These are phyloP conservation scores for Taphrina deformans DNA, from an alignment of 1,139 yeast species.

Conservation along the genomic window DNA sequence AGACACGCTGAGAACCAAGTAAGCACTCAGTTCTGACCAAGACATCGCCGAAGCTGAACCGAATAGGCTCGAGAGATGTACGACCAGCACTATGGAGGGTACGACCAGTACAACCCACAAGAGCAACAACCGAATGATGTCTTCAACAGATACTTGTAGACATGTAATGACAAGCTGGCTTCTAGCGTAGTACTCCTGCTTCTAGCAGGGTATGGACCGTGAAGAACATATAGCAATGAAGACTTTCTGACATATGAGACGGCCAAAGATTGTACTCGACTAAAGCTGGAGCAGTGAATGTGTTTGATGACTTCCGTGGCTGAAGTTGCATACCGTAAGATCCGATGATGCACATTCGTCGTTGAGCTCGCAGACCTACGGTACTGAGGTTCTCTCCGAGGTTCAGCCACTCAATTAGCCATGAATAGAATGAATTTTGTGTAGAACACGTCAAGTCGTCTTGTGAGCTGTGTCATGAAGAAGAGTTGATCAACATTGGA, in stretches of 20 bases:
- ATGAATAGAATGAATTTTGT: no score
- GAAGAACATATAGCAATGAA: background rate
- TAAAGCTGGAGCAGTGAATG: background rate
- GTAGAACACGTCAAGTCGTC: no score
- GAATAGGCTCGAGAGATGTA: slow-evolving; percentile 41
- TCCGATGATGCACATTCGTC: no score
- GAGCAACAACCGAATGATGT: slow-evolving; percentile 21
- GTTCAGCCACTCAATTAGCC: no score
- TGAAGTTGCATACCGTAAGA: no score
- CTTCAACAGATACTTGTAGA: slow-evolving; percentile 12
- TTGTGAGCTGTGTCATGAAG: no score
- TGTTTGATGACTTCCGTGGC: no score
- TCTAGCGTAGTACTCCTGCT: background rate
- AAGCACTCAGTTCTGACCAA: background rate
- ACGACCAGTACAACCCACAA: slow-evolving; percentile 38
- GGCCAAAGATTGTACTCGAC: no score
- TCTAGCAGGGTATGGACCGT: background rate
- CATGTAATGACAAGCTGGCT: background rate
- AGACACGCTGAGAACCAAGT: slow-evolving; percentile 24
- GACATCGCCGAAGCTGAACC: background rate
- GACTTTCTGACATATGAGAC: no score
- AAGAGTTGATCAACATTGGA: no score
- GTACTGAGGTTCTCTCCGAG: no score
- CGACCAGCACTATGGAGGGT: slow-evolving; percentile 44
- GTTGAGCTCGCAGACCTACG: no score